Base-by-base conservation (phyloP, 2,329 filamentous ascomycete species). In the Ophiognomonia clavigignenti-juglandacearum region DNA sequence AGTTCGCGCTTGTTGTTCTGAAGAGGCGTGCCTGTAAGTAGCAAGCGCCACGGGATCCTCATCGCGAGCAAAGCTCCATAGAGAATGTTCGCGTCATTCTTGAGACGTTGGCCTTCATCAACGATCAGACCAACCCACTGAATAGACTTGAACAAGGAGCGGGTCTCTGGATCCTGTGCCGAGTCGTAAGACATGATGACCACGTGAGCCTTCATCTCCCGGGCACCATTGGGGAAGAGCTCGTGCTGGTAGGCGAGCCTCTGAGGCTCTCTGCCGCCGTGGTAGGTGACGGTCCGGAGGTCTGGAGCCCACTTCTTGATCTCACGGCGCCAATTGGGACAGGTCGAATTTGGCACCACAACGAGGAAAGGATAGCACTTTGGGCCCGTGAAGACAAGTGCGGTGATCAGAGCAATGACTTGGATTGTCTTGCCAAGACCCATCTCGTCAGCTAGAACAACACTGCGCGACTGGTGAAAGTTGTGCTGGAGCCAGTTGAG, bases 361-460 rank as follows among this genome's bases (percentile, higher is more conserved):
- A 97, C 77, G 14, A 98, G 74, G 61, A 96, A 97, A 0, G 93
- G 93, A 78, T 87, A 97, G 65, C 89, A 93, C 60, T 79, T 71
- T 6, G 81, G 81, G n/a, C 67, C 66, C 43, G 83, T 77, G 51
- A 85, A 75, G 20, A 85, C 75, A 31, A 97, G 68, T 1, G 85
- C 83, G 1, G 87, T 82, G 51, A 97, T 77, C 53, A 96, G 79
- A 3, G 84, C 81, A 51, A 97, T 86, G 43, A 96, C 83, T 62
- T 98, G 93, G 26, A 98, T 88, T 0, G 93, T 98, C 70, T 98
- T 98, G 26, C 93, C 93, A 2, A 98, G 78, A 34, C 93, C 93
- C 93, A 98, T 98, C 62, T 98, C 93, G 61, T 98, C 93, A 0
- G 93, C 93, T 6, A 97, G 77, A 49, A 97, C 92, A 23, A 90